Evolutionary conservation across 2,329 filamentous ascomycete genomes (phyloP), one percentile per base, ranked within the genome.

Genomic region (Fusarium avenaceum): DNA sequence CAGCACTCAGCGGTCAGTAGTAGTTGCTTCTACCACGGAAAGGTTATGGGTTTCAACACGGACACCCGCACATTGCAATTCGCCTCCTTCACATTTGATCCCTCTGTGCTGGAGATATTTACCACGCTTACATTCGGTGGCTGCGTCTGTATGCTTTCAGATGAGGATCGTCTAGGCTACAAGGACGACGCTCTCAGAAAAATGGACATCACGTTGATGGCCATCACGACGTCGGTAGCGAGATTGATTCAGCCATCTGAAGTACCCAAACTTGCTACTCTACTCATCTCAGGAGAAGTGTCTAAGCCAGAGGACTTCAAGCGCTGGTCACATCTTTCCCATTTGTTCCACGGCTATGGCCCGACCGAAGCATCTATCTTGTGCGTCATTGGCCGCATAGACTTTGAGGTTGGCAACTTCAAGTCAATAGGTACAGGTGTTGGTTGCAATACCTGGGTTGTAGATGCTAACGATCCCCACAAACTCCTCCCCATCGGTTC

Each of bases 221-320:
- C 40, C 3, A 43, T 24, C 22, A 43, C 40, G 22, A 43, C 40
- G 13, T 43, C 40, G 13, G 40, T 43, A 43, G 40, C 40, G 40
- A 26, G 40, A 17, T 26, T 43, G 22, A 43, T 43, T 5, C 40
- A 43, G 8, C 40, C 40, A 17, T 43, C 40, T 43, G 20, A 43
- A 28, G 40, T 43, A 3, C 40, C 40, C 9, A 24, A 43, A 5
- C 40, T 43, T 13, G 4, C 40, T 28, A 43, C 40, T 26, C 40
- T 43, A 14, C 40, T 43, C 24, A 43, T 43, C 24, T 24, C 40
- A 2, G 40, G 40, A 26, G 40, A 43, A 43, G 40, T 43, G 20
- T 43, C 40, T 11, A 43, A 43, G 20, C 40, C 40, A 20, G 40
- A 43, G 22, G 40, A 43, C 40, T 43, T 43, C 40, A 43, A 43